Conservation (phyloP, 2,329 filamentous ascomycete species). For the Rhynchosporium secalis region DNA sequence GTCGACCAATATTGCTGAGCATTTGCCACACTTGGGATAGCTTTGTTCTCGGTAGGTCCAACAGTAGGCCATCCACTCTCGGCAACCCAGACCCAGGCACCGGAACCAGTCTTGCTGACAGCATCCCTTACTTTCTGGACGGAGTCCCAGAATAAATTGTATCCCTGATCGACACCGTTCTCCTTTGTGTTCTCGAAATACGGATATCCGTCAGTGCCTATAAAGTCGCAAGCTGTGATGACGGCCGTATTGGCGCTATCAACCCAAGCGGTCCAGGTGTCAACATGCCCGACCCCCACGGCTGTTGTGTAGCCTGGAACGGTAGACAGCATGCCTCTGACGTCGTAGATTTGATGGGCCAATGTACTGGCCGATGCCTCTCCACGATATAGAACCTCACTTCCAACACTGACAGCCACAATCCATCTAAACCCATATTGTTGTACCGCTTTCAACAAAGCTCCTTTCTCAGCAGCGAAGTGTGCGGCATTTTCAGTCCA, state of each 20-base stretch:
- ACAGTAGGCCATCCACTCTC: slow-evolving; percentile 66
- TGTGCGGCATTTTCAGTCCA: slow-evolving; percentile 58
- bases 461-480: slow-evolving; percentile 60
- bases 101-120: slow-evolving; percentile 46
- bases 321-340: slow-evolving; percentile 52
- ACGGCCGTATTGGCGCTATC: slow-evolving; percentile 60
- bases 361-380: slow-evolving; percentile 45
- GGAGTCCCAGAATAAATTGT: slow-evolving; percentile 52
- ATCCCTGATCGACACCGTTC: slow-evolving; percentile 57
- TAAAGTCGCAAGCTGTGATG: slow-evolving; percentile 62
- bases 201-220: slow-evolving; percentile 66
- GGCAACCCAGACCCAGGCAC: slow-evolving; percentile 60
- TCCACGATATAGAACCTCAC: slow-evolving; percentile 65
- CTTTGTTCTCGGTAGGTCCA: slow-evolving; percentile 55
- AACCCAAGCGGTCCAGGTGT: slow-evolving; percentile 66
- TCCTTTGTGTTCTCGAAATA: slow-evolving; percentile 61
- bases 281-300: slow-evolving; percentile 62
- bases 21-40: slow-evolving; percentile 56
- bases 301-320: slow-evolving; percentile 51
- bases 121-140: slow-evolving; percentile 38
- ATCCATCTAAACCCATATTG: slow-evolving; percentile 59
- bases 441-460: slow-evolving; percentile 56
- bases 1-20: slow-evolving; percentile 64
- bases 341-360: slow-evolving; percentile 50
- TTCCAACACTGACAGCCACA: slow-evolving; percentile 65